Evolutionary conservation across 176 grass and related monocot genomes (phyloP).

Genomic region (Guadua angustifolia): DNA sequence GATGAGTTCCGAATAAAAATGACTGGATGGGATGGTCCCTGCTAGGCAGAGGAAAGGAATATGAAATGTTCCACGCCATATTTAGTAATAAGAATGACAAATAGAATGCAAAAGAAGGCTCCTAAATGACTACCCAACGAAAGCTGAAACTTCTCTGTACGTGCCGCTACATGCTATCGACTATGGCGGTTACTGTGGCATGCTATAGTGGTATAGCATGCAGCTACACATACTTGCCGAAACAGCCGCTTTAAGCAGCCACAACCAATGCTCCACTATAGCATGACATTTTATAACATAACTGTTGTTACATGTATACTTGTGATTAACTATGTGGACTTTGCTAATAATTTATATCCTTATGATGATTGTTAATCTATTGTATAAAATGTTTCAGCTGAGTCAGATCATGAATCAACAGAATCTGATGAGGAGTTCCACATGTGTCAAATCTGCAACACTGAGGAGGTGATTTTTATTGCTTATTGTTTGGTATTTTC

Average conservation of each 20-base stretch:
- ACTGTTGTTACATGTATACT: conserved; percentile 7
- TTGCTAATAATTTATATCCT: conserved; percentile 29
- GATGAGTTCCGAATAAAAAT: not conserved
- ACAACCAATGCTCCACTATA: conserved; percentile 29
- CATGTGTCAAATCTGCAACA: conserved; percentile 96
- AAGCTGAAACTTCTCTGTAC: not conserved
- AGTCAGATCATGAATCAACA: conserved; percentile 82
- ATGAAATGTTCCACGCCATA: conserved; percentile 10
- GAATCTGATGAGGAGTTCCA: conserved; percentile 97
- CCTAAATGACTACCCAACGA: not conserved
- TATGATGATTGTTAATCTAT: conserved; percentile 12
- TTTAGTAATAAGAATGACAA: conserved; percentile 27
- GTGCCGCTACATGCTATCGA: not conserved
- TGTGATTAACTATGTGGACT: conserved; percentile 28
- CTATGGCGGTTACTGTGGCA: not conserved
- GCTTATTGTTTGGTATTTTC: conserved; percentile 18
- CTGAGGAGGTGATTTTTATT: conserved; percentile 76
- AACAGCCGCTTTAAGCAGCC: not conserved
- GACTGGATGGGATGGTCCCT: not conserved
- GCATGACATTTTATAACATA: conserved; percentile 12
- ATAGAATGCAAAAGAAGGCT: conserved; percentile 2
- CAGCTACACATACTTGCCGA: conserved; percentile 18
- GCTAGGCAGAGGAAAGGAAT: conserved; percentile 1
- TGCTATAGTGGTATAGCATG: conserved; percentile 8
- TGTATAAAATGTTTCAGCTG: conserved; percentile 70